Conservation (phyloP, 352 stramenopile species). For the Elongisporangium anandrum region DNA sequence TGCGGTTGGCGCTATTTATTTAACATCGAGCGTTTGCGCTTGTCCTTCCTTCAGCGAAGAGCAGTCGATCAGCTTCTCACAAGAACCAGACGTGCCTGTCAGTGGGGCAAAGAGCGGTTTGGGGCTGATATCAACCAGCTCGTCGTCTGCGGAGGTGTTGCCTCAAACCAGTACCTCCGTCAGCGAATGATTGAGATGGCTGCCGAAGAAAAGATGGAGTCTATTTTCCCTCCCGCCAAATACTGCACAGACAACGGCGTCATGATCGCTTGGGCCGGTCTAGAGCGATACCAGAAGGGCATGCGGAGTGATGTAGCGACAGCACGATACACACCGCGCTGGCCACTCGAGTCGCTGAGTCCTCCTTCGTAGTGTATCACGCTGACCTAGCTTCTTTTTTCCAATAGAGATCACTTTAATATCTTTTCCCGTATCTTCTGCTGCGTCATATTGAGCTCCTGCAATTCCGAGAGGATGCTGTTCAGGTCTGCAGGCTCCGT, state of each 20-base stretch:
- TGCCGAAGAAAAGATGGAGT: conserved; percentile 36
- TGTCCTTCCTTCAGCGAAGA: conserved; percentile 19
- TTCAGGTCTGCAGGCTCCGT: conserved; percentile 9
- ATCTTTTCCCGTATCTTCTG: conserved; percentile 17
- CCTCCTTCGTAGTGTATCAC: not conserved
- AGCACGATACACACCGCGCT: conserved; percentile 69
- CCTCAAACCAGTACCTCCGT: conserved; percentile 95
- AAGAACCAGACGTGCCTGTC: conserved; percentile 87
- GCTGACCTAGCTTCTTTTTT: not conserved
- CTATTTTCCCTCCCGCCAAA: conserved; percentile 55
- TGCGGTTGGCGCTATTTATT: not conserved
- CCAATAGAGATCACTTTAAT: conserved; percentile 14
- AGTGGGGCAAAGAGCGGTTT: conserved; percentile 62
- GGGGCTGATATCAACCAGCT: conserved; percentile 54
- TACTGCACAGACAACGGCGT: conserved; percentile 99
- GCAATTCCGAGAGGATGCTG: conserved; percentile 40
- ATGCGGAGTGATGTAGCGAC: conserved; percentile 47
- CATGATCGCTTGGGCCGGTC: conserved; percentile 94
- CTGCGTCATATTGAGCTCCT: conserved; percentile 32
- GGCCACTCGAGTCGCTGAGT: conserved; percentile 60
- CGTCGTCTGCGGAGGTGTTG: conserved; percentile 96
- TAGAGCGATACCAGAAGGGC: conserved; percentile 53
- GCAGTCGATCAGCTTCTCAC: conserved; percentile 56
- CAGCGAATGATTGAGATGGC: conserved; percentile 66
- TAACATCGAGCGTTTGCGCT: not conserved